phyloP scores from a whole-genome alignment of 192 early-diverging fungal genomes.

The Kappamyces sp. region DNA sequence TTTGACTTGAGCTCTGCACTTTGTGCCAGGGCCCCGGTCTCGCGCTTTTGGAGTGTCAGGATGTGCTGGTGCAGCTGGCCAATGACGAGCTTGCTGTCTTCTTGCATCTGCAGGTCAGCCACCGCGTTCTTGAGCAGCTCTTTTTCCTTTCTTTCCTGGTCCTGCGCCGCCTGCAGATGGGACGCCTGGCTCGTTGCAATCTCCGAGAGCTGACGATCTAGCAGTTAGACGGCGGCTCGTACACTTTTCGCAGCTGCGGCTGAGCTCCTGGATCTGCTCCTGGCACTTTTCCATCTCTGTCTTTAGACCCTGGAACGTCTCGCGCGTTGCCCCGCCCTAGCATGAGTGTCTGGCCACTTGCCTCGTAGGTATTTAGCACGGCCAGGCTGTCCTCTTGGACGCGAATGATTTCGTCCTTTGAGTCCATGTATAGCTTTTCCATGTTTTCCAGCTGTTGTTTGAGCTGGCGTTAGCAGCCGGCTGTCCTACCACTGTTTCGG shows the following conservation, averaged over 20 bases:
- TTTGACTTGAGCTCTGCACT: slow-evolving; percentile 27
- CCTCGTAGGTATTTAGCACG: slow-evolving; percentile 24
- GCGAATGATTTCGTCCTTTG: slow-evolving; percentile 27
- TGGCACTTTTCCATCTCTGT: slow-evolving; percentile 26
- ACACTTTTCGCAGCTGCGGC: slow-evolving; percentile 19
- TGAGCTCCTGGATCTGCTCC: slow-evolving; percentile 23
- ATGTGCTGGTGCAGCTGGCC: slow-evolving; percentile 55
- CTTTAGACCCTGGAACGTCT: slow-evolving; percentile 8
- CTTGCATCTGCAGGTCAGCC: slow-evolving; percentile 48
- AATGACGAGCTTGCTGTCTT: slow-evolving; percentile 51
- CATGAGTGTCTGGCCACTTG: slow-evolving; percentile 2
- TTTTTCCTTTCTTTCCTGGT: slow-evolving; percentile 39
- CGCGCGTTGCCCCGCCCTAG: background rate
- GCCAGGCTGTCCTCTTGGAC: slow-evolving; percentile 30
- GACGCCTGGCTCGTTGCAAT: slow-evolving; percentile 42
- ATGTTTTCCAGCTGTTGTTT: slow-evolving; percentile 22
- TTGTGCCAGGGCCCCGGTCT: slow-evolving; percentile 27
- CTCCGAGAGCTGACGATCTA: slow-evolving; percentile 43
- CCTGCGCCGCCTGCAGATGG: slow-evolving; percentile 31
- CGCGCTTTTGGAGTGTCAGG: slow-evolving; percentile 41
- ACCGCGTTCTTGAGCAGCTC: slow-evolving; percentile 37
- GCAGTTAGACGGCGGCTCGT: slow-evolving; percentile 13
- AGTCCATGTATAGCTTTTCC: slow-evolving; percentile 36
- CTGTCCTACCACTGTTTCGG: slow-evolving; percentile 22
- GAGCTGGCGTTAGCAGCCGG: background rate